phyloP scores from a whole-genome alignment of 768 basidiomycete genomes.

The Phanerodontia chrysosporium region DNA sequence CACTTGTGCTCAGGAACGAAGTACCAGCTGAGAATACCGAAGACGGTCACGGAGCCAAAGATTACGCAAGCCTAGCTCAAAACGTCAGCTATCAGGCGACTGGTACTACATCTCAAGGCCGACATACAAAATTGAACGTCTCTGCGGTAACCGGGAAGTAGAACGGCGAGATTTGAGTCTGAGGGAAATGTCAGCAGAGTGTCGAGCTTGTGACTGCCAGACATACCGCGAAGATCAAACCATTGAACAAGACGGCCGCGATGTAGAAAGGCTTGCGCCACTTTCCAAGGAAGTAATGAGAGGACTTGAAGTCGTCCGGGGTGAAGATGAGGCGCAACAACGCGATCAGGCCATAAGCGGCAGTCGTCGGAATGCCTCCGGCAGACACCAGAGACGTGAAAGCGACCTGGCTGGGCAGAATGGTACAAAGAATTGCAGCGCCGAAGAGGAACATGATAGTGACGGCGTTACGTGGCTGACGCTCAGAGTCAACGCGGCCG shows the following conservation, averaged over 20 bases:
- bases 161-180: conserved; percentile 87
- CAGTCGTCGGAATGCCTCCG: conserved; percentile 81
- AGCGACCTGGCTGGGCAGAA: conserved; percentile 85
- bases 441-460: conserved; percentile 84
- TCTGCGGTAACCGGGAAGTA: conserved; percentile 74
- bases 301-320: conserved; percentile 65
- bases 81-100: background rate
- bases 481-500: conserved; percentile 59
- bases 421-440: conserved; percentile 74
- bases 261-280: conserved; percentile 67
- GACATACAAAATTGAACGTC: conserved; percentile 82
- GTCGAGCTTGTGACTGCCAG: background rate
- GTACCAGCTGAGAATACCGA: conserved; percentile 75
- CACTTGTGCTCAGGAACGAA: conserved; percentile 77
- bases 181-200: background rate
- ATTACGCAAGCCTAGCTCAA: conserved; percentile 68
- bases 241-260: conserved; percentile 67
- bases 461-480: conserved; percentile 82
- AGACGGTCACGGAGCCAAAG: conserved; percentile 72
- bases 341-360: conserved; percentile 82
- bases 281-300: conserved; percentile 68
- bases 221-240: conserved; percentile 66
- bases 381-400: conserved; percentile 90
- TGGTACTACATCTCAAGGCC: background rate
- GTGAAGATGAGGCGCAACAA: conserved; percentile 75